Base-by-base conservation (phyloP, 306 rosid genomes). In the Pueraria montana region DNA sequence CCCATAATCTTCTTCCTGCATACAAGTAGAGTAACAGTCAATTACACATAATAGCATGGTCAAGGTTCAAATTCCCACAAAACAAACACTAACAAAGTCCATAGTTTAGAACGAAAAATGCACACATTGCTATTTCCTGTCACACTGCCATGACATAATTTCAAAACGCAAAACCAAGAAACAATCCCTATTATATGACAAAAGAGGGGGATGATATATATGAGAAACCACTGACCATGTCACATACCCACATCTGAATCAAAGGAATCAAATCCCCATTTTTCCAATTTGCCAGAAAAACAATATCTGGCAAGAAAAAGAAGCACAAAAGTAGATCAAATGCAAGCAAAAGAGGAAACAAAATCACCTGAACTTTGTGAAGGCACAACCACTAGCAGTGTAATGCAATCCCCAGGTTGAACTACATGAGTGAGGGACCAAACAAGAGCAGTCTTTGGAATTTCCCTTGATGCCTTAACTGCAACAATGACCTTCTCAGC, bases 371-470 rank as follows among this genome's bases (percentile, higher is more conserved):
- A 92, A 81, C 88, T 88, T 85, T 91, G 94, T 12, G 99, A 89
- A 75, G 99, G 94, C 52, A 94, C 97, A 85, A 96, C 99, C 38
- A 96, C 99, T 23, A 96, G 91, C 58, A 96, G 85, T 34, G 98
- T 92, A 73, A 96, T 96, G 90, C 97, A 96, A 69, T 96, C 98
- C 45, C 98, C 99, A 46, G 98, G 97, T 66, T 96, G 99, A 87
- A 96, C 99, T 85, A 96, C 98, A 89, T 92, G 99, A 84, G 97
- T 94, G 83, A 96, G 80, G 4, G 98, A 97, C 99, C 99, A 96
- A 64, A 96, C 92, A 50, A 96, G 88, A 82, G 99, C 99, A 67
- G 90, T 94, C 83, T 90, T 94, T 24, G 99, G 98, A 86, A 96
- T 94, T 80, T 96, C 99, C 85, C 84, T 92, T 2, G 95, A 91